A percentile compares a stretch with the other conserved stretches of the same genome.
Conservation (phyloP, 2,329 filamentous ascomycete species). For the Hypoxylon sp. region DNA sequence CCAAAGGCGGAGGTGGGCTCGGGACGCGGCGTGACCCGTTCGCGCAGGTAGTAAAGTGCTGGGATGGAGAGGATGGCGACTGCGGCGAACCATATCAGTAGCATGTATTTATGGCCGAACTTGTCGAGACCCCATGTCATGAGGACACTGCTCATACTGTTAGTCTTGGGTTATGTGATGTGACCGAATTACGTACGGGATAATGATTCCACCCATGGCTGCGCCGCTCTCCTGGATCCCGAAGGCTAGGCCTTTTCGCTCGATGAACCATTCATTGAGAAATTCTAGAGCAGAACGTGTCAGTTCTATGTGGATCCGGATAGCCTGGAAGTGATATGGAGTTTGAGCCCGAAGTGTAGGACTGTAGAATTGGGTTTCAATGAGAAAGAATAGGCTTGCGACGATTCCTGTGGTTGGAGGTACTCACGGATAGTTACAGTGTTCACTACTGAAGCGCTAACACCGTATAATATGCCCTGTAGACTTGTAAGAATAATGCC, state of each 20-base stretch:
- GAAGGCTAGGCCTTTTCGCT: conserved; percentile 31
- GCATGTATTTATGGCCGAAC: conserved; percentile 21
- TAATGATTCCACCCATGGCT: conserved; percentile 26
- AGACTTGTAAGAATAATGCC: no score
- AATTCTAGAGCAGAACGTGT: no score
- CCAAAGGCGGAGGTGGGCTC: background rate
- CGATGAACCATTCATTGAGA: conserved; percentile 28
- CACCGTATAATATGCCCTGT: conserved; percentile 21
- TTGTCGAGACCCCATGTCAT: conserved; percentile 32
- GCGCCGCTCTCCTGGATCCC: conserved; percentile 29
- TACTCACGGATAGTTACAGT: no score
- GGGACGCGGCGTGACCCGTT: conserved; percentile 16
- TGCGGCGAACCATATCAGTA: conserved; percentile 25
- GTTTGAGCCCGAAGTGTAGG: no score
- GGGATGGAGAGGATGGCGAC: conserved; percentile 19
- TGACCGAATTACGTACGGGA: conserved; percentile 18
- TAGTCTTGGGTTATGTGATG: background rate
- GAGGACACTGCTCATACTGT: conserved; percentile 11
- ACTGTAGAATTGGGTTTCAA: no score
- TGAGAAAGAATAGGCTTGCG: no score
- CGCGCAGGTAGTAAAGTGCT: conserved; percentile 27
- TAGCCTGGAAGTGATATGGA: no score
- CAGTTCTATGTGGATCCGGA: no score
- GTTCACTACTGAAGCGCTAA: conserved; percentile 23
- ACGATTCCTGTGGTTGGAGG: no score